Evolutionary conservation across 2,329 filamentous ascomycete species (phyloP).

Genomic region (Leptosphaerulina australis): DNA sequence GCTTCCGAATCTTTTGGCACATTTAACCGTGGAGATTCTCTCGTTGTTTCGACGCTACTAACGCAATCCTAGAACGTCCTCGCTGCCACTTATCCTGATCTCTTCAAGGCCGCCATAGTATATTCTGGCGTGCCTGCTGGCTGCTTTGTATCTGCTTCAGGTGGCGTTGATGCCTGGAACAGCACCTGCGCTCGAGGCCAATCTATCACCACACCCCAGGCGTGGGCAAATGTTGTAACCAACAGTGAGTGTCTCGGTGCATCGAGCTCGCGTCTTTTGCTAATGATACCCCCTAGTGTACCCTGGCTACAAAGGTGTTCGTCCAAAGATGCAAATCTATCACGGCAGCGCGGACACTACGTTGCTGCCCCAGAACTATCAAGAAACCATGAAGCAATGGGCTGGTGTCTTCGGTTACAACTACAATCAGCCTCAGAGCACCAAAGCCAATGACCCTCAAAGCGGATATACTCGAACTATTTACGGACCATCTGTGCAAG

Average conservation of each 20-base stretch:
- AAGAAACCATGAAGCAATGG: constrained; percentile 56
- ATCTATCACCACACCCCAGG: constrained; percentile 52
- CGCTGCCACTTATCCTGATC: constrained; percentile 59
- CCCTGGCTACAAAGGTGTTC: constrained; percentile 56
- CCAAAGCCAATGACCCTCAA: constrained; percentile 37
- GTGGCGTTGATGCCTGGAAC: constrained; percentile 58
- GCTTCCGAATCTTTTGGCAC: neutral
- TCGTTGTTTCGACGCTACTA: neutral
- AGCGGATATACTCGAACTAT: constrained; percentile 41
- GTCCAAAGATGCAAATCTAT: constrained; percentile 64
- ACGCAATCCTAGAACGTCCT: constrained; percentile 51
- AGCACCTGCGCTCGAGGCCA: constrained; percentile 58
- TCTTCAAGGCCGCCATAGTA: constrained; percentile 60
- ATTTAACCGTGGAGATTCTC: neutral
- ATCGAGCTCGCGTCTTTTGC: neutral
- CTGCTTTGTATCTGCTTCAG: constrained; percentile 57
- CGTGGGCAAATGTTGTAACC: constrained; percentile 57
- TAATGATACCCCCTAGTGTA: constrained; percentile 48
- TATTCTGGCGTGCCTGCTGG: constrained; percentile 62
- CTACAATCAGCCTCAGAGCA: constrained; percentile 41
- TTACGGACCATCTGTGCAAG: constrained; percentile 42
- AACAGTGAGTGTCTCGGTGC: constrained; percentile 43
- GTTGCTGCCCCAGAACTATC: constrained; percentile 60
- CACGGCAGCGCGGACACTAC: constrained; percentile 61
- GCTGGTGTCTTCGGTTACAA: constrained; percentile 42